phyloP scores from a whole-genome alignment of 169 alveolate genomes.

The Plasmodium relictum region DNA sequence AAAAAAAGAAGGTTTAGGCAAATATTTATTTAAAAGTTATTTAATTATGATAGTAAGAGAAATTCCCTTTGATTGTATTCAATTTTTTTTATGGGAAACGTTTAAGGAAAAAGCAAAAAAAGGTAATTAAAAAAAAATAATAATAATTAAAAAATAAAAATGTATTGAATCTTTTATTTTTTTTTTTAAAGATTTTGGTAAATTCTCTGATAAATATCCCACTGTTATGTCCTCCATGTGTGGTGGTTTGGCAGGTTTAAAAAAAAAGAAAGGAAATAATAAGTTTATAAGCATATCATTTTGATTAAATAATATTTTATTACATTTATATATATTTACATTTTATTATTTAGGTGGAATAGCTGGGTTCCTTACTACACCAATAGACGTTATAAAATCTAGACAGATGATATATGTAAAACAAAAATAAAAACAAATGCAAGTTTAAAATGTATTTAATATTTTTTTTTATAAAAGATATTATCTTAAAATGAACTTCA shows the following conservation, averaged over 20 bases:
- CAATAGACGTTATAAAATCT: constrained; percentile 97
- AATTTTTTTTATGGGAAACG: constrained; percentile 91
- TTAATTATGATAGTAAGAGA: constrained; percentile 90
- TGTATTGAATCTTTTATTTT: constrained; percentile 1
- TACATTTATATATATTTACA: not conserved
- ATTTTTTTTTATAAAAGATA: too few species aligned
- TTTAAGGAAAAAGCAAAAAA: constrained; percentile 80
- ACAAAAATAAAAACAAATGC: not conserved
- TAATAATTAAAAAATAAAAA: not conserved
- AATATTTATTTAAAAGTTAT: constrained; percentile 90
- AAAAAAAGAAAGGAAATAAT: not conserved
- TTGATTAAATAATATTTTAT: too few species aligned
- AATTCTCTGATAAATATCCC: constrained; percentile 37
- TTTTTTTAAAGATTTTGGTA: constrained; percentile 26
- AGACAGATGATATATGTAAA: constrained; percentile 94
- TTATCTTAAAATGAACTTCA: not conserved
- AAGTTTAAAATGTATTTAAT: not conserved
- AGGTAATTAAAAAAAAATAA: constrained; percentile 8
- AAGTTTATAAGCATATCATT: not conserved
- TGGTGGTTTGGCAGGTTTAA: constrained; percentile 68
- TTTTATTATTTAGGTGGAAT: constrained; percentile 90
- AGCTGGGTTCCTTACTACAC: constrained; percentile 96
- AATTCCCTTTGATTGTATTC: constrained; percentile 93
- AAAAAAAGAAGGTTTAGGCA: constrained; percentile 86
- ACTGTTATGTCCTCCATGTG: constrained; percentile 32